Base-by-base conservation (phyloP, 1,139 yeast species). In the Nadsonia starkeyi-henricii region DNA sequence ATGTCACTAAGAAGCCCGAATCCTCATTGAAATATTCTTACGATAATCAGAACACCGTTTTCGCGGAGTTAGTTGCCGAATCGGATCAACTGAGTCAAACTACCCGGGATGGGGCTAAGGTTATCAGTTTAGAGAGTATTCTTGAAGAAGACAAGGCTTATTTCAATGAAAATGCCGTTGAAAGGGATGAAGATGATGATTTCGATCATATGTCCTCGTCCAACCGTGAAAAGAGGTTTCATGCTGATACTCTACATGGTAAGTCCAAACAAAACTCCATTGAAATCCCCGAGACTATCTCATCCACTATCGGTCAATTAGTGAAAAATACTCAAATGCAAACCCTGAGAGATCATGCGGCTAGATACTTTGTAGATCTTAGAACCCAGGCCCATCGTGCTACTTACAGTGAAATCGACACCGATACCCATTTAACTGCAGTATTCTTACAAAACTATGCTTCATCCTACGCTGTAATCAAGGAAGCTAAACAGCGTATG, bases 401-500 rank as follows among this genome's bases (percentile, higher is more conserved):
- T 1, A 57, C 68, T 1, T 51, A 52, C 5, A 73, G 77, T 4
- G 63, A 72, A 1, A 64, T 79, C 48, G 94, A 85, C 49, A 83
- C 84, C 2, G 95, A 89, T 62, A 78, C 93, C 1, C 85, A 83
- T 54, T 77, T 91, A 41, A 91, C 86, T 0, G 82, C 91, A 0
- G 71, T 84, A n/a, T 86, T 91, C 58, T 68, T 85, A 12, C 96
- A 85, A 58, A 85, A 86, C 60, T 91, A 85, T 61, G 84, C 89
- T 1, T 77, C 88, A 39, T 66, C 79, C 2, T 71, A 71, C 52
- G 85, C 81, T 54, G 86, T 81, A 0, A 65, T 91, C 45, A 62
- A 65, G 33, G 97, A 91, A 58, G 66, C 88, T 41, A 72, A 76
- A 54, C 74, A 75, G 47, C 69, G 93, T 47, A 52, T 61, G 46